These are phyloP conservation scores for Amorphotheca resinae DNA, from an alignment of 495 filamentous ascomycete species.

Conservation along the genomic window DNA sequence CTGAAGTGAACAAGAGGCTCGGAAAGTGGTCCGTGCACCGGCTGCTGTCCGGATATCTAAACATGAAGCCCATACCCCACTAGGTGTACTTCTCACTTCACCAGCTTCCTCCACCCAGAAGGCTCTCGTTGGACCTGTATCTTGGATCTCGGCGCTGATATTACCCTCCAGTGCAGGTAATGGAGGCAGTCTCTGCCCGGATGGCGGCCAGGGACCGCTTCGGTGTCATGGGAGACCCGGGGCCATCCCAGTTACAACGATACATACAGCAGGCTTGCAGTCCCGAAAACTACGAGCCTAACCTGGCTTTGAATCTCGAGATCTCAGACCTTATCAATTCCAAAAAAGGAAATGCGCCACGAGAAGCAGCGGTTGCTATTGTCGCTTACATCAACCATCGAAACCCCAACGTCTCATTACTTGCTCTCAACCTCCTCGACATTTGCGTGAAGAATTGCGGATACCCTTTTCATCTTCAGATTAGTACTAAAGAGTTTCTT, in stretches of 20 bases:
- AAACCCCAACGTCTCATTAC: conserved; percentile 85
- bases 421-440: conserved; percentile 86
- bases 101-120: conserved; percentile 9
- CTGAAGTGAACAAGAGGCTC: not conserved
- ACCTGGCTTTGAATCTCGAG: conserved; percentile 91
- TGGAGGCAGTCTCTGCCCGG: conserved; percentile 94
- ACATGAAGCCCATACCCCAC: not conserved
- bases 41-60: not conserved
- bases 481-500: conserved; percentile 95
- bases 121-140: conserved; percentile 1
- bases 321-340: conserved; percentile 93
- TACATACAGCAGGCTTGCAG: conserved; percentile 95
- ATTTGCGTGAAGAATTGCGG: conserved; percentile 99
- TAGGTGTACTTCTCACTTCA: conserved; percentile 1
- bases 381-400: conserved; percentile 92
- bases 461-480: conserved; percentile 97
- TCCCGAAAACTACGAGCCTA: conserved; percentile 92
- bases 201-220: conserved; percentile 95
- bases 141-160: conserved; percentile 4
- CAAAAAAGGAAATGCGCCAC: conserved; percentile 94
- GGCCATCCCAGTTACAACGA: conserved; percentile 76
- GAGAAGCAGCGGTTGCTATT: conserved; percentile 89
- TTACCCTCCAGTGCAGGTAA: conserved; percentile 16
- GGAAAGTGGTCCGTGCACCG: not conserved
- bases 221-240: conserved; percentile 64